A percentile compares a stretch with the other conserved stretches of the same genome.
These are phyloP conservation scores for Acacia pycnantha DNA, from an alignment of 331 rosid species.

Conservation along the genomic window DNA sequence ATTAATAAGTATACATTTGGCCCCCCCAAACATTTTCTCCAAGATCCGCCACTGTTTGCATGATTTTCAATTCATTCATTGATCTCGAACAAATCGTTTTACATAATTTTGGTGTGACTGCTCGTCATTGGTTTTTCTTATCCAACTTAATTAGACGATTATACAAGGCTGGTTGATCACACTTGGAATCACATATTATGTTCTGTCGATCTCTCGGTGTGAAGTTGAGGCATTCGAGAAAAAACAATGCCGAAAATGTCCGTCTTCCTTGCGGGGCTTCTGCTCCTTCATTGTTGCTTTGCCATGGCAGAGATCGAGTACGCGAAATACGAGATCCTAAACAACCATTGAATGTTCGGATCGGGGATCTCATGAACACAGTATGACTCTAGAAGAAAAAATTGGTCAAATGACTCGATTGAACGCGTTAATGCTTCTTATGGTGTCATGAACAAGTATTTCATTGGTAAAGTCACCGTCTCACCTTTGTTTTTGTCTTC, in stretches of 20 bases:
- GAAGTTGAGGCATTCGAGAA: background rate
- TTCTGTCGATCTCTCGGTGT: background rate
- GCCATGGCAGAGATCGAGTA: conserved; percentile 36
- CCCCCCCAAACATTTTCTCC: no score
- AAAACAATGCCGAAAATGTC: conserved; percentile 26
- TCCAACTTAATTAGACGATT: no score
- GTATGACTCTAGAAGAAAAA: conserved; percentile 69
- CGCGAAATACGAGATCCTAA: conserved; percentile 58
- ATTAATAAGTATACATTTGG: no score
- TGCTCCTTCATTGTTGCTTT: conserved; percentile 29
- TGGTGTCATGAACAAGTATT: conserved; percentile 51
- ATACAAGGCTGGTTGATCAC: no score
- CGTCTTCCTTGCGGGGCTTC: conserved; percentile 34
- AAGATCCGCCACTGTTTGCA: no score
- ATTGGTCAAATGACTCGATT: conserved; percentile 76
- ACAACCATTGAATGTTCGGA: conserved; percentile 42
- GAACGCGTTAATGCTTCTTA: conserved; percentile 52
- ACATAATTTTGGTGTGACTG: no score
- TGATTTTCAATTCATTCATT: background rate
- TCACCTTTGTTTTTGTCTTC: background rate
- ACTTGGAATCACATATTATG: background rate
- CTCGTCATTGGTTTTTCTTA: no score
- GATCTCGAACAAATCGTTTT: no score
- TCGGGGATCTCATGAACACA: conserved; percentile 46
- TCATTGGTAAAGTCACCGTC: conserved; percentile 41